These are phyloP conservation scores for Aethionema arabicum DNA, from an alignment of 345 rosid genomes.

Conservation along the genomic window DNA sequence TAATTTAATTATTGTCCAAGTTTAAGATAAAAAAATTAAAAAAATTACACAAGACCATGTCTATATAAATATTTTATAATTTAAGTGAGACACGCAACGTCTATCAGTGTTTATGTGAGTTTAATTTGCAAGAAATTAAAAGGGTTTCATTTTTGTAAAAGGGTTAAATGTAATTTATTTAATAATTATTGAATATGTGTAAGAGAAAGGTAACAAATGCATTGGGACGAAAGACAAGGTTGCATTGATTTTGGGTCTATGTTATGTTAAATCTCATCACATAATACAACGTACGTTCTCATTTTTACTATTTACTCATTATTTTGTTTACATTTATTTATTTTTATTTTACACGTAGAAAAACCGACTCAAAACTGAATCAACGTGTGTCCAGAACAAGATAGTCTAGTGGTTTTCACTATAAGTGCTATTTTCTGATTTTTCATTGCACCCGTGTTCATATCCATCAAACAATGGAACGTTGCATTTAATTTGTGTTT, in stretches of 20 bases:
- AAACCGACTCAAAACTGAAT: neutral
- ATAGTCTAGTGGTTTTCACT: no score
- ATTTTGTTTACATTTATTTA: neutral
- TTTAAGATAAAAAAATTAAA: no score
- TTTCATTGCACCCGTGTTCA: no score
- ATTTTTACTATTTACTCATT: constrained; percentile 17
- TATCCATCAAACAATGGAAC: no score
- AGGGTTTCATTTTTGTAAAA: no score
- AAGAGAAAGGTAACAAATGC: constrained; percentile 48
- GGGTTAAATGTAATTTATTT: neutral
- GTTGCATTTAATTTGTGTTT: no score
- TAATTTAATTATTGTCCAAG: no score
- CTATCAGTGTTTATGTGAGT: neutral
- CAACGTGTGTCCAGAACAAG: no score
- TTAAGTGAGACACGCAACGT: neutral
- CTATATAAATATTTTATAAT: no score
- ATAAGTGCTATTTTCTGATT: no score
- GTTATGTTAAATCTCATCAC: constrained; percentile 44
- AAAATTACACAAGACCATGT: no score
- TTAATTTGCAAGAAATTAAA: neutral
- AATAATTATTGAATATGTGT: constrained; percentile 23
- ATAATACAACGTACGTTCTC: constrained; percentile 34
- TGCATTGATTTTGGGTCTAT: constrained; percentile 38
- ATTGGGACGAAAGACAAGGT: constrained; percentile 43
- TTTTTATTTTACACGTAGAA: neutral